Conservation (phyloP, 176 grass and related monocot genomes). For the Triticum monococcum region DNA sequence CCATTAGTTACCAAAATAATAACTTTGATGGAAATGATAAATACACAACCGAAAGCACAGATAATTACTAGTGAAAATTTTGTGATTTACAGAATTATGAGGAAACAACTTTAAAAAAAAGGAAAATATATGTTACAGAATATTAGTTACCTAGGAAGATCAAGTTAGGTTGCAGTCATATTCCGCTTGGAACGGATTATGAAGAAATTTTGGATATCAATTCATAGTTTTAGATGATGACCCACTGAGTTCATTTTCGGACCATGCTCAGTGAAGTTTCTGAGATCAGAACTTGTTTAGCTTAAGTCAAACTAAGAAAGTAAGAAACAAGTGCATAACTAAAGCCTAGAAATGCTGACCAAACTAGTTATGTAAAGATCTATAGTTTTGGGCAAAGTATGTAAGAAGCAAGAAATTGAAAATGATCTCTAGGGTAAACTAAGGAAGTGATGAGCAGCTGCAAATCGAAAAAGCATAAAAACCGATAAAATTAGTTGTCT, state of each 20-base stretch:
- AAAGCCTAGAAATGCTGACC: neutral
- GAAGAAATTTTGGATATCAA: neutral
- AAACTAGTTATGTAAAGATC: neutral
- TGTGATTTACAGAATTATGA: neutral
- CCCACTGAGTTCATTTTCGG: neutral
- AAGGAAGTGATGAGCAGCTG: neutral
- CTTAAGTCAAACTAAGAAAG: neutral
- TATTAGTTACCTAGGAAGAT: neutral
- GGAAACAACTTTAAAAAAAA: neutral
- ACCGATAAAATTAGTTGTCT: neutral
- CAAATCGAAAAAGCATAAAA: neutral
- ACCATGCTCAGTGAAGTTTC: neutral
- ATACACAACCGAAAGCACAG: neutral
- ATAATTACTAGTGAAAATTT: neutral
- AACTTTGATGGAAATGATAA: neutral
- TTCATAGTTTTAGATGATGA: neutral
- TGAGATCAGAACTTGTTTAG: neutral
- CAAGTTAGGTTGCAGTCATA: neutral
- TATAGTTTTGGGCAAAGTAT: neutral
- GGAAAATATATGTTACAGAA: neutral
- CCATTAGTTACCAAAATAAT: neutral
- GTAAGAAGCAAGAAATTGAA: neutral
- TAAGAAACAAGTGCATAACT: neutral
- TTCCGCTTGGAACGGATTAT: neutral
- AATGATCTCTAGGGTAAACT: neutral